These are phyloP conservation scores for Oryza coarctata DNA, from an alignment of 176 grass and related monocot genomes.

Conservation along the genomic window DNA sequence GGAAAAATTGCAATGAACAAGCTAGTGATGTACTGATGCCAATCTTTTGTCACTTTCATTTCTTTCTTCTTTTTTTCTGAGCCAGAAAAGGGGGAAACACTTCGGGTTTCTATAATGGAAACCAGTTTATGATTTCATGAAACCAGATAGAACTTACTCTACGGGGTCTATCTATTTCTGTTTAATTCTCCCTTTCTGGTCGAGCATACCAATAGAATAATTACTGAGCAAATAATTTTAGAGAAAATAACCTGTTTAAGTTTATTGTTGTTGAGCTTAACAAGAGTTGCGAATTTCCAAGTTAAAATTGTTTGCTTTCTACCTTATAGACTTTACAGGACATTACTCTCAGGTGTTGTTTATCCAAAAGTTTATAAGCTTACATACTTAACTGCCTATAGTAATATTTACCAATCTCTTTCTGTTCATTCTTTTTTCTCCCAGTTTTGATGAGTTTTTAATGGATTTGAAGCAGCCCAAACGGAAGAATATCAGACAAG, in stretches of 20 bases:
- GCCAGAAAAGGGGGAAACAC: background rate
- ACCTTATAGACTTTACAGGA: background rate
- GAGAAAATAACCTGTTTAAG: background rate
- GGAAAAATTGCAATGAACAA: background rate
- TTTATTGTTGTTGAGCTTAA: background rate
- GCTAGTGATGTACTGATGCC: background rate
- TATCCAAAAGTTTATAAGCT: slow-evolving; percentile 19
- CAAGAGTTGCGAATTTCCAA: background rate
- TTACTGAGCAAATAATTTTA: slow-evolving; percentile 7
- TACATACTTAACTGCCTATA: slow-evolving; percentile 10
- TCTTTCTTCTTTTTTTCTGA: background rate
- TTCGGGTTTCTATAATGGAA: background rate
- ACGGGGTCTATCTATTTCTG: background rate
- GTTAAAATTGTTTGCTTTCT: background rate
- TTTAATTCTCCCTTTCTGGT: slow-evolving; percentile 2
- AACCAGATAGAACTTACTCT: no score
- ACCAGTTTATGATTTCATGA: background rate
- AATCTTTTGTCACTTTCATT: background rate
- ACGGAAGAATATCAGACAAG: slow-evolving; percentile 86
- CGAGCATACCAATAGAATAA: slow-evolving; percentile 12
- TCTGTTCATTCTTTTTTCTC: slow-evolving; percentile 20
- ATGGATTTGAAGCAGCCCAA: slow-evolving; percentile 97
- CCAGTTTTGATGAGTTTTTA: slow-evolving; percentile 96
- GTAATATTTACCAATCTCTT: slow-evolving; percentile 23
- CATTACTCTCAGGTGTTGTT: background rate